These are phyloP conservation scores for Yamadazyma buinensis DNA, from an alignment of 1,139 yeast genomes.

Conservation along the genomic window DNA sequence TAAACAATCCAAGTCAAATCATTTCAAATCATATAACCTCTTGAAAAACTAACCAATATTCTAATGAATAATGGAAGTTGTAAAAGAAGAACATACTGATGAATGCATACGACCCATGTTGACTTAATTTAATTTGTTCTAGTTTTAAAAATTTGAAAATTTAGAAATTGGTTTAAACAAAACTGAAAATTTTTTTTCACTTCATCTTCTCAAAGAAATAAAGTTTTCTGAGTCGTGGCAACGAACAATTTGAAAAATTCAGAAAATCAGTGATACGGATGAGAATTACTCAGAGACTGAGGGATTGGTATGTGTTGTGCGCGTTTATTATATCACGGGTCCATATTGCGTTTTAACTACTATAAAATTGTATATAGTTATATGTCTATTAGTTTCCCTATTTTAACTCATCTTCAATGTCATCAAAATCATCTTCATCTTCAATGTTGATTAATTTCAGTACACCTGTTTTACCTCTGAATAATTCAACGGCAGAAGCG, in stretches of 20 bases:
- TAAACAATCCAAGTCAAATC: conserved; percentile 4
- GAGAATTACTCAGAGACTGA: not conserved
- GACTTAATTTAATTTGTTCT: conserved; percentile 34
- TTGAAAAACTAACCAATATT: too few species aligned
- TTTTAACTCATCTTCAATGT: conserved; percentile 24
- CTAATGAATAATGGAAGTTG: too few species aligned
- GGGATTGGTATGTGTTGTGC: not conserved
- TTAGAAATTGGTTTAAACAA: conserved; percentile 5
- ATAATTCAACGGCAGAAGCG: conserved; percentile 83
- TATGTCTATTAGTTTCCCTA: too few species aligned
- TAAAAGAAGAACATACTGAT: conserved; percentile 51
- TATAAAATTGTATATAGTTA: too few species aligned
- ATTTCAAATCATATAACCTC: too few species aligned
- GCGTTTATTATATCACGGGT: too few species aligned
- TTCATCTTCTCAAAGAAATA: not conserved
- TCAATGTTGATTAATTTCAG: conserved; percentile 52
- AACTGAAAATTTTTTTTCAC: conserved; percentile 6
- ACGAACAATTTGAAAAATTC: not conserved
- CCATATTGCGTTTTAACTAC: too few species aligned
- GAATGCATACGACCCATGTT: conserved; percentile 83
- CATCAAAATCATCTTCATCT: conserved; percentile 63
- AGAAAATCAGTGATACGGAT: too few species aligned
- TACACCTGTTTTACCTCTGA: conserved; percentile 76
- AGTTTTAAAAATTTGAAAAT: too few species aligned
- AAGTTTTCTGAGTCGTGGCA: conserved; percentile 3